A percentile compares a stretch with the other conserved stretches of the same genome.
phyloP scores from a whole-genome alignment of 331 rosid genomes.

The Prunus yedoensis region DNA sequence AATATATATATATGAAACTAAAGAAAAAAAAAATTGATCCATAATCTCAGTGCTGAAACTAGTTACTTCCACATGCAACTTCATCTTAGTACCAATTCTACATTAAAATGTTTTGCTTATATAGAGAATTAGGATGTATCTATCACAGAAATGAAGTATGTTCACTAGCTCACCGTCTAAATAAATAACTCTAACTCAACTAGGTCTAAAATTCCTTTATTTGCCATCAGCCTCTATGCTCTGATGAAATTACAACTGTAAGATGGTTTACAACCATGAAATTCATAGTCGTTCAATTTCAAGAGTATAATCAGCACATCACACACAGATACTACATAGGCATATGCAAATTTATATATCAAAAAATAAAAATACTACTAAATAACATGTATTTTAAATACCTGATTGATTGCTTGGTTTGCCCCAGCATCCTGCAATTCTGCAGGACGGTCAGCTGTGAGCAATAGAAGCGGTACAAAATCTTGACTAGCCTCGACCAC shows the following conservation, averaged over 20 bases:
- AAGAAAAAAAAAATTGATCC: not conserved
- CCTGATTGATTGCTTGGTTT: slow-evolving; percentile 95
- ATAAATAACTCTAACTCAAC: not conserved
- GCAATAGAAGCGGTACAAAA: slow-evolving; percentile 83
- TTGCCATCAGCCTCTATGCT: not conserved
- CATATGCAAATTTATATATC: not conserved
- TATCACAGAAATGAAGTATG: not conserved
- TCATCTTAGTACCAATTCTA: not conserved
- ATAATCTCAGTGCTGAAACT: slow-evolving; percentile 12
- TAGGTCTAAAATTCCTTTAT: not conserved
- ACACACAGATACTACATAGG: not conserved
- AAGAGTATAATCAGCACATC: not conserved
- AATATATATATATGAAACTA: slow-evolving; percentile 8
- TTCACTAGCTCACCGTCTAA: not conserved
- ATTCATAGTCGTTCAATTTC: not conserved
- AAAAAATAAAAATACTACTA: not conserved
- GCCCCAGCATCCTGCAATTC: slow-evolving; percentile 87
- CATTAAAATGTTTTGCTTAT: not conserved
- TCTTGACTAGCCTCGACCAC: slow-evolving; percentile 97
- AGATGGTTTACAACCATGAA: not conserved
- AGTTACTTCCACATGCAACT: slow-evolving; percentile 14
- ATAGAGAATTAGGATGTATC: not conserved
- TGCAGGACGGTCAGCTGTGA: slow-evolving; percentile 97
- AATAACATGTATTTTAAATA: slow-evolving; percentile 8
- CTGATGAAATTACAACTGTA: not conserved